Percentiles rank a stretch among this genome's conserved stretches.
Conservation (phyloP, 2,329 filamentous ascomycete species). For the Pseudogymnoascus sp. region DNA sequence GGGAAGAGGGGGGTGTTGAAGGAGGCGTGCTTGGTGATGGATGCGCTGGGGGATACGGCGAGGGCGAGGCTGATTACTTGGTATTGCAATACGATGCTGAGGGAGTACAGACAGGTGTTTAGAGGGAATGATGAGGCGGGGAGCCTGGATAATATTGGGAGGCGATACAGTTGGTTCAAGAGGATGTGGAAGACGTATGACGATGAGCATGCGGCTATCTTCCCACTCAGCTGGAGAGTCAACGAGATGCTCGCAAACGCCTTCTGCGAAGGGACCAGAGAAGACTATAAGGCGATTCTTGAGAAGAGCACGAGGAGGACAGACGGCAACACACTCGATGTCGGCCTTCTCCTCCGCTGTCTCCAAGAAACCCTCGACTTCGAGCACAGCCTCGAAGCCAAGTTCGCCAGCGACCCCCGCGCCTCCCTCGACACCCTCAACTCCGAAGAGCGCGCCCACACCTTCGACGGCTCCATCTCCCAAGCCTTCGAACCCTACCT, state of each 20-base stretch:
- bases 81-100: slow-evolving; percentile 95
- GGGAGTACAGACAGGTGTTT: slow-evolving; percentile 94
- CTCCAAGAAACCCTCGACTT: slow-evolving; percentile 95
- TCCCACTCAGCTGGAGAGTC: slow-evolving; percentile 80
- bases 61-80: slow-evolving; percentile 76
- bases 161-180: slow-evolving; percentile 93
- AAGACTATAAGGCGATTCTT: slow-evolving; percentile 90
- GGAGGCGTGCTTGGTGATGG: slow-evolving; percentile 89
- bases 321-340: slow-evolving; percentile 74
- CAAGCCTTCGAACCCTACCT: slow-evolving; percentile 96
- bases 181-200: slow-evolving; percentile 94
- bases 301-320: slow-evolving; percentile 74
- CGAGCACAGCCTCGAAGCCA: slow-evolving; percentile 80
- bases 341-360: slow-evolving; percentile 80
- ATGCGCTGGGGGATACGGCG: slow-evolving; percentile 84
- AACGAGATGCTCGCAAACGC: slow-evolving; percentile 82
- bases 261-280: slow-evolving; percentile 90
- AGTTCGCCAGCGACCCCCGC: slow-evolving; percentile 64
- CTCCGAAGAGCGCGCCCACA: slow-evolving; percentile 63
- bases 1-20: slow-evolving; percentile 61
- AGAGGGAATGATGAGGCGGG: slow-evolving; percentile 94
- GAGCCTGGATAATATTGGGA: slow-evolving; percentile 89
- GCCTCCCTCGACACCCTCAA: slow-evolving; percentile 85
- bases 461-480: slow-evolving; percentile 85
- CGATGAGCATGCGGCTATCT: slow-evolving; percentile 81